Conservation (phyloP, 805 yeast species). For the Sungouiozyma ichnusensis region DNA sequence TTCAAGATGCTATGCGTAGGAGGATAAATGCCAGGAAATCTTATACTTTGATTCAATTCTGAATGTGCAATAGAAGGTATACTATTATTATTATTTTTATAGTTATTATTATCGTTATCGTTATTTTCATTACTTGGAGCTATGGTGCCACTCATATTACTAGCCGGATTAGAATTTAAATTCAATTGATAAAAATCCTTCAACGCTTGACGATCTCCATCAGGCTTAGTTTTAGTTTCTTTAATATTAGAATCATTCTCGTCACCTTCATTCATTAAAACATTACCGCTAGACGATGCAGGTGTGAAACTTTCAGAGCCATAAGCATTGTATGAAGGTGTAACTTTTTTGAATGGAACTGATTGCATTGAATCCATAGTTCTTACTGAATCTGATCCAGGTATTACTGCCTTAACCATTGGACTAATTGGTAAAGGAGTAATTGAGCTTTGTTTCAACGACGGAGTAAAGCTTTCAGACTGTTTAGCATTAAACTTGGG, state of each 20-base stretch:
- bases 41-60: constrained; percentile 7
- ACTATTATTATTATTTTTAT: constrained; percentile 1
- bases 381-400: neutral
- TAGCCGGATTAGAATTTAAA: neutral
- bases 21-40: constrained; percentile 29
- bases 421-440: neutral
- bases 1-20: constrained; percentile 41
- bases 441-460: constrained; percentile 8
- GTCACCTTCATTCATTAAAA: constrained; percentile 5
- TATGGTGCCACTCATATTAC: neutral
- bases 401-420: constrained; percentile 1
- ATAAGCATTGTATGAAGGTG: constrained; percentile 27
- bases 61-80: neutral
- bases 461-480: constrained; percentile 46
- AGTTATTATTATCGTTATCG: neutral
- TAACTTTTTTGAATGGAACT: constrained; percentile 2
- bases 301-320: constrained; percentile 24
- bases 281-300: constrained; percentile 17
- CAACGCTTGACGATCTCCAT: neutral
- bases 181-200: neutral
- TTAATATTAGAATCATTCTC: neutral
- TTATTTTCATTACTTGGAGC: neutral
- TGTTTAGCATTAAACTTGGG: constrained; percentile 42
- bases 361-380: neutral
- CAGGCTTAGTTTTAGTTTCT: neutral